A percentile compares a stretch with the other conserved stretches of the same genome.
phyloP scores from a whole-genome alignment of 2,329 filamentous ascomycete species.

The Lizonia empirigonia region DNA sequence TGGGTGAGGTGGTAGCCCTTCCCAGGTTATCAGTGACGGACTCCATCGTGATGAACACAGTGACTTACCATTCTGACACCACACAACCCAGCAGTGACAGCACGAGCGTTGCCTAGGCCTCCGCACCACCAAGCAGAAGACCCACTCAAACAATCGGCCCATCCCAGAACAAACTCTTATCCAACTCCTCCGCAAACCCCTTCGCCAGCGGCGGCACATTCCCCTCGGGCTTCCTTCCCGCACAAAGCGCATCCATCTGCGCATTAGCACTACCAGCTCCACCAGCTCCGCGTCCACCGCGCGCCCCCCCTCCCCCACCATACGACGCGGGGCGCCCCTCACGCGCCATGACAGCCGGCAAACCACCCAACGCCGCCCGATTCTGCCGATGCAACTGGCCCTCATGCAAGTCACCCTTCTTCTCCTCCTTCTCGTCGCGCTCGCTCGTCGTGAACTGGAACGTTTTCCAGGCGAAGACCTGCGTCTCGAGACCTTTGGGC shows the following conservation, averaged over 20 bases:
- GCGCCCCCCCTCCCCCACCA: not conserved
- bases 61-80: not conserved
- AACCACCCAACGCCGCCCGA: constrained; percentile 26
- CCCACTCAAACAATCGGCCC: constrained; percentile 25
- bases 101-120: not conserved
- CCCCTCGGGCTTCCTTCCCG: constrained; percentile 27
- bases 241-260: constrained; percentile 22
- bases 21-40: not conserved
- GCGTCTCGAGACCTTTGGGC: constrained; percentile 32
- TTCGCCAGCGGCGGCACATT: constrained; percentile 34
- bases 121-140: not conserved
- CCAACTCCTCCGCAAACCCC: constrained; percentile 38
- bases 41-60: too few relatives aligned
- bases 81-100: not conserved
- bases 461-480: constrained; percentile 39
- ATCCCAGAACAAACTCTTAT: constrained; percentile 39
- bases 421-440: constrained; percentile 32
- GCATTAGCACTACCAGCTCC: not conserved
- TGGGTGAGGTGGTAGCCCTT: not conserved
- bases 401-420: constrained; percentile 44
- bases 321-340: not conserved
- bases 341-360: not conserved
- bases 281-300: not conserved
- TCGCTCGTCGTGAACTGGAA: constrained; percentile 37
- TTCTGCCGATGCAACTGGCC: constrained; percentile 44